Evolutionary conservation across 2,329 filamentous ascomycete genomes (phyloP).

Genomic region (Teratosphaeria pseudoeucalypti): DNA sequence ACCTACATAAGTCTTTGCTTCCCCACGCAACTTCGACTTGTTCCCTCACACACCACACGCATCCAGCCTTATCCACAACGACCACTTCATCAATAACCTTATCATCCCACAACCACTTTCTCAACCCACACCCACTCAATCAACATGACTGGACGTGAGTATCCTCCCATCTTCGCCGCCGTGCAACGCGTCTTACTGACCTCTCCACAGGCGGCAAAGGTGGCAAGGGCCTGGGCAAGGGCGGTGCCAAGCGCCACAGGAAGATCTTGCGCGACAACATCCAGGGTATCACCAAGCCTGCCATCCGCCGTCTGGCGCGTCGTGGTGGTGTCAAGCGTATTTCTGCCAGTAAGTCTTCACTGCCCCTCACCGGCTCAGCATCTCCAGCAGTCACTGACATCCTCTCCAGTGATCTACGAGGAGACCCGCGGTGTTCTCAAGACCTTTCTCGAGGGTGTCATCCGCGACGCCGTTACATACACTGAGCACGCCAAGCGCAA

Average conservation of each 20-base stretch:
- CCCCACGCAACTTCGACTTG: slow-evolving; percentile 10
- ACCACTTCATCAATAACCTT: slow-evolving; percentile 17
- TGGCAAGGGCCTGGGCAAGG: slow-evolving; percentile 96
- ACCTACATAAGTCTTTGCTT: not conserved
- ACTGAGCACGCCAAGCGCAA: slow-evolving; percentile 76
- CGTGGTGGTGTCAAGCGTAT: slow-evolving; percentile 99
- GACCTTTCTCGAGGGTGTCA: slow-evolving; percentile 75
- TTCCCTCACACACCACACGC: slow-evolving; percentile 11
- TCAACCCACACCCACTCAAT: slow-evolving; percentile 15
- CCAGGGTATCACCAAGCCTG: slow-evolving; percentile 97
- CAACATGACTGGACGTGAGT: slow-evolving; percentile 45
- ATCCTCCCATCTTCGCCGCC: slow-evolving; percentile 7
- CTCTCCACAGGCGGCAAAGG: slow-evolving; percentile 62
- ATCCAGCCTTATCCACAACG: slow-evolving; percentile 14
- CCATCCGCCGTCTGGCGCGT: slow-evolving; percentile 94
- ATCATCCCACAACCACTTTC: not conserved
- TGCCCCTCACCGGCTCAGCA: slow-evolving; percentile 10
- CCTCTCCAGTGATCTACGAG: slow-evolving; percentile 62
- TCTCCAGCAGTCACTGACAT: slow-evolving; percentile 10
- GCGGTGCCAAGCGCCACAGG: slow-evolving; percentile 95
- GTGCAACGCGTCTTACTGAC: slow-evolving; percentile 14
- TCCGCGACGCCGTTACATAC: slow-evolving; percentile 70
- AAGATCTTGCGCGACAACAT: slow-evolving; percentile 99
- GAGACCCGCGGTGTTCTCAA: slow-evolving; percentile 74
- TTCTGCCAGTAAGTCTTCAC: slow-evolving; percentile 59